Conservation (phyloP, 768 basidiomycete species). For the Amanita thiersii region DNA sequence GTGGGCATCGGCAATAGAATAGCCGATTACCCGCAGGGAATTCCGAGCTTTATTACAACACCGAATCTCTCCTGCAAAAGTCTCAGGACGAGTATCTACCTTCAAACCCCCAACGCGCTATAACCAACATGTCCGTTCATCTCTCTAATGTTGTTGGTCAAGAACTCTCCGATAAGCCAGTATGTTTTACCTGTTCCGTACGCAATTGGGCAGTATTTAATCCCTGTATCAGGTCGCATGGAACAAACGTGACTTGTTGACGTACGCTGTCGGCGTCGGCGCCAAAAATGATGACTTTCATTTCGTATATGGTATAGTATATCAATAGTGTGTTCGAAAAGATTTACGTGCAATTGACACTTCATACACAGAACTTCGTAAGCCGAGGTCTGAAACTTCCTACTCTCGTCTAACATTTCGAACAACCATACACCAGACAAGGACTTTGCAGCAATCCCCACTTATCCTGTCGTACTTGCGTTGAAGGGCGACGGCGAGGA, state of each 20-base stretch:
- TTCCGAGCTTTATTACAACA: too few species aligned
- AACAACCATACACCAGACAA: conserved; percentile 32
- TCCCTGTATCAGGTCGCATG: conserved; percentile 52
- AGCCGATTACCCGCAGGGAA: too few species aligned
- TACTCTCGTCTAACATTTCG: background rate
- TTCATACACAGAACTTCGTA: conserved; percentile 41
- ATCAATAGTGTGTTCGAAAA: background rate
- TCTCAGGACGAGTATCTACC: background rate
- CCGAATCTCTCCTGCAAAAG: background rate
- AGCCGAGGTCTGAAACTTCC: conserved; percentile 11
- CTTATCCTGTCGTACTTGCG: conserved; percentile 73
- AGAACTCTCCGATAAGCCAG: conserved; percentile 42
- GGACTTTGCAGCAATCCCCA: conserved; percentile 71
- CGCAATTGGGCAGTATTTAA: background rate
- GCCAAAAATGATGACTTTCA: conserved; percentile 67
- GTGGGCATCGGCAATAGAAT: too few species aligned
- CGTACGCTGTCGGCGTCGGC: conserved; percentile 76
- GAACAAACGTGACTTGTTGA: conserved; percentile 78
- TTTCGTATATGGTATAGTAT: conserved; percentile 64
- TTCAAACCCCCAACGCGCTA: background rate
- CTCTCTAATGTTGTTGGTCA: conserved; percentile 62
- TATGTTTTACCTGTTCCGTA: conserved; percentile 21
- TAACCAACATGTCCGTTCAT: conserved; percentile 17
- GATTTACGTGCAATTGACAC: background rate
- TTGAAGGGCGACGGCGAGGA: conserved; percentile 67